Base-by-base conservation (phyloP, 2,329 filamentous ascomycete species). In the Chaetomium strumarium region DNA sequence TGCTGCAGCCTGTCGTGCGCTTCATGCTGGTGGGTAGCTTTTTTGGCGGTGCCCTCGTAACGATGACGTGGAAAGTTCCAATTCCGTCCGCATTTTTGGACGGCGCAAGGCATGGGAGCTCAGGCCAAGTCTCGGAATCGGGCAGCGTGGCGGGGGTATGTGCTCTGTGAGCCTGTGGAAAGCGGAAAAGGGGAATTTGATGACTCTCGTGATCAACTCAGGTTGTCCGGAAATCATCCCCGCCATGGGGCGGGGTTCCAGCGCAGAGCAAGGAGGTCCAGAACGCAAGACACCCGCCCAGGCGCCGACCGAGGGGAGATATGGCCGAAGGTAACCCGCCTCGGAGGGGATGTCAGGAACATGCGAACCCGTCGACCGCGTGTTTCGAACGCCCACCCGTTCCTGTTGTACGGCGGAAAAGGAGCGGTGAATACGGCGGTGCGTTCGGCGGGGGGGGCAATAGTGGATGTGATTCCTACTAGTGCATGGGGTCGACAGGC, bases 141-240 rank as follows among this genome's bases (percentile, higher is more conserved):
- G 49, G 46, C 50, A 46, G 45, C 36, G 30, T n/a, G n/a, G 39
- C 24, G 33, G 49, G 45, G 37, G 34, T 34, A 48, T 43, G 37
- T 46, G 53, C 30, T 29, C 41, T 51, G 41, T 13, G 24, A 19
- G 20, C 29, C 41, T 51, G 41, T 13, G 24, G 16, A 38, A 17
- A 36, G 41, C 14, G 29, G 44, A 50, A 49, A 38, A 42, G 39
- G 52, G 34, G 29, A 40, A 46, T 39, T 39, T 52, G 48, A 52
- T 38, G 40, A 46, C 47, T 45, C 47, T 59, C 50, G 57, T 56
- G 56, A 55, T 53, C 49, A 54, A 37, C 13, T 39, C 19, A n/a
- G n/a, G n/a, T n/a, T n/a, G 48, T 31, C 48, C 54, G 57, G 55
- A 58, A 56, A 52, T 45, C 33, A 55, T 53, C 57, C 60, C 59